Base-by-base conservation (phyloP, 2,329 filamentous ascomycete genomes). In the Penicillium hordei region DNA sequence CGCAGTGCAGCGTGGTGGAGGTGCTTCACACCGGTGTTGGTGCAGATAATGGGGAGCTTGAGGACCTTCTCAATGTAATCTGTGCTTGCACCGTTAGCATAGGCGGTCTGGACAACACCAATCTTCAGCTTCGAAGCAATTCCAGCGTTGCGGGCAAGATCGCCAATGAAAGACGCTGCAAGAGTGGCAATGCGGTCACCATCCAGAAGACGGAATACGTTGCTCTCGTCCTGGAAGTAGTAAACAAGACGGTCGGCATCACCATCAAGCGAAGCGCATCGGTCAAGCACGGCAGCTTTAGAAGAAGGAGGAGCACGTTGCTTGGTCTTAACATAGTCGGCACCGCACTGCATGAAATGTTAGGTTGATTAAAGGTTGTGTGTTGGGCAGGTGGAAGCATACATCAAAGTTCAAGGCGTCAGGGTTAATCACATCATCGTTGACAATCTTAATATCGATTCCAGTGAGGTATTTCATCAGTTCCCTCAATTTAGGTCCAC, bases 251-350 rank as follows among this genome's bases (percentile, higher is more conserved):
- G 90, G 74, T 99, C 94, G 17, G 94, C 94, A 72, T 99, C 94
- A 52, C 94, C 94, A 67, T 99, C 94, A 57, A 96, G 84, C 9
- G 93, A 97, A 75, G 90, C 93, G 82, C 87, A 93, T 58, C 94
- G 89, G 62, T 89, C 88, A 55, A 89, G 86, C 1, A 86, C 82
- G 33, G 86, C 83, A 43, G 90, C 89, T 73, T 93, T 91, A 53
- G 91, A 93, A 31, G 81, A 88, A 42, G 89, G 89, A 51, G 94
- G 94, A 59, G 91, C 90, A 63, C 92, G 87, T 80, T 99, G 94
- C 78, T 91, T 91, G 19, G 94, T 97, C 81, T 99, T 99, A 76
- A 99, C 94, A 68, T 86, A 97, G 77, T 99, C 94, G 71, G 94
- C 94, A 75, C 94, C 94, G 71, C 90, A 96, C 86, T 95, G 27